Evolutionary conservation across 2,329 filamentous ascomycete species (phyloP), one percentile per base, ranked within the genome.

Genomic region (Diaporthe nobilis): DNA sequence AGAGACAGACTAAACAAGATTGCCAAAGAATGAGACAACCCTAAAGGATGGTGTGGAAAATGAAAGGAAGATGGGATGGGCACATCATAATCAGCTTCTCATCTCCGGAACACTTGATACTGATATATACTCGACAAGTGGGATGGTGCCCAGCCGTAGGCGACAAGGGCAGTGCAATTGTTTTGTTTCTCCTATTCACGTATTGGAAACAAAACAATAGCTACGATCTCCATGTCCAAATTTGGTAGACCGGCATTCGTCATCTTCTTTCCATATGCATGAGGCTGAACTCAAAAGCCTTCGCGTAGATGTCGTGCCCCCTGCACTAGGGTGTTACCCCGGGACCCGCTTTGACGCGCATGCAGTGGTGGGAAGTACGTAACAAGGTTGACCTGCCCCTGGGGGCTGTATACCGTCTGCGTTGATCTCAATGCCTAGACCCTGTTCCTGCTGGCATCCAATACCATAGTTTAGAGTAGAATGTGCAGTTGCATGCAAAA

Each of bases 271-370:
- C 42, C 17, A 22, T n/a, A 65, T n/a, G 42, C 61, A 34, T 55
- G 49, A 71, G 53, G 53, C 49, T 65, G 25, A 49, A 65, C 49
- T 65, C 42, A 49, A 65, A 31, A 49, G 61, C 42, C 42, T 49
- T 65, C 42, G 61, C 31, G 49, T 31, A 42, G n/a, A 42, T 65
- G 42, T 65, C 61, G 61, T 49, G 42, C 42, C 61, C 61, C 61
- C 42, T 31, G 61, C 42, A n/a, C 25, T n/a, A 65, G 61, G 42
- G 12, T 34, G 42, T 13, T 49, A 65, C 42, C 60, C 37, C 25
- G n/a, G 17, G 61, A 49, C 42, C 61, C 61, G 42, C 61, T 65
- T 65, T 49, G 61, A 65, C 61, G 42, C 61, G 61, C 61, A 65
- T 15, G 25, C 61, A 65, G 17, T 65, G 61, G 15, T 65, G 61